Base-by-base conservation (phyloP, 2,329 filamentous ascomycete genomes). In the Claviceps fusiformis region DNA sequence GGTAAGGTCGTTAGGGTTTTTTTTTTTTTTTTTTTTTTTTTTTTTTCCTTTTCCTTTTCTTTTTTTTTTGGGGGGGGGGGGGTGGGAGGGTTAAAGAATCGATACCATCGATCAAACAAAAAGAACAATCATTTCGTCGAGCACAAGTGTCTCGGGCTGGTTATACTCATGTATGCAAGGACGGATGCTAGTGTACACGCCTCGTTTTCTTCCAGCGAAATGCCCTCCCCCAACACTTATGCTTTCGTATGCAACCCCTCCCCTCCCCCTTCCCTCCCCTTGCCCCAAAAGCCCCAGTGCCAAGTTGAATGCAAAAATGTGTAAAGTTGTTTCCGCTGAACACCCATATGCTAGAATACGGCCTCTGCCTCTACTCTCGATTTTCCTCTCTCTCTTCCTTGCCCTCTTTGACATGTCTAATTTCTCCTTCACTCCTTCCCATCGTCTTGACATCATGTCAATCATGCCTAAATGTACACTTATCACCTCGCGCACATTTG, bases 391-490 rank as follows among this genome's bases (percentile, higher is more conserved):
- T 24, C 24, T 24, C 24, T 24, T 3, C 3, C 24, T 24, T 3
- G 1, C 24, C 3, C 24, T 3, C 24, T 3, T 24, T 24, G 24
- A 1, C 24, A 1, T 24, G 24, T 24, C 3, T 24, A 24, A 24
- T 24, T 24, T 24, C 24, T 24, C 24, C 24, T 24, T 3, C 2
- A 24, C 24, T 24, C 24, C 24, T 24, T 24, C n/a, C 11, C 29
- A 27, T 24, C 45, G 2, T 37, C 13, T 24, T 47, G 17, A 15
- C 45, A 33, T 50, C 55, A 71, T 52, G 15, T 54, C 55, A 71
- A 52, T 87, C 83, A 64, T 89, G 86, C 55, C 85, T 77, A 67
- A 85, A 89, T 2, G 85, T 88, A 71, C 86, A 89, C 62, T 82
- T 82, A 41, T 85, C 83, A 27, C 86, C 86, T 65, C 87, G 84